These are phyloP conservation scores for Cryptococcus sp. DNA, from an alignment of 1,284 basidiomycete species.

Conservation along the genomic window DNA sequence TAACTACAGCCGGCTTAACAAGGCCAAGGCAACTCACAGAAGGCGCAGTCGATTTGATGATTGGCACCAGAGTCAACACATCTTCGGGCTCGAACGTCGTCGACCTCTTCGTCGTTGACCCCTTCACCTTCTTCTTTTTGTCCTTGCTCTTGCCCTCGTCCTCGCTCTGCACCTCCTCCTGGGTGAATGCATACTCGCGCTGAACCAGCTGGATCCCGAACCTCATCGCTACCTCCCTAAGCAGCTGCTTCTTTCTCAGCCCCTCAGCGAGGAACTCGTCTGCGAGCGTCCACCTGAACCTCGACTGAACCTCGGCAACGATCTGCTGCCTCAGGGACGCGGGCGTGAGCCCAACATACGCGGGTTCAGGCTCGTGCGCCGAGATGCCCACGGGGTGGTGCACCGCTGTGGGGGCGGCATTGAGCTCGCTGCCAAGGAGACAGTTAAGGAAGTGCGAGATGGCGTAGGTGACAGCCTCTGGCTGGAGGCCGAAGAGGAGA, in stretches of 20 bases:
- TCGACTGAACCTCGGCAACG: constrained; percentile 48
- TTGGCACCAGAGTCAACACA: constrained; percentile 55
- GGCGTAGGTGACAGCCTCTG: constrained; percentile 49
- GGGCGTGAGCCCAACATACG: constrained; percentile 55
- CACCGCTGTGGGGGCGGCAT: constrained; percentile 50
- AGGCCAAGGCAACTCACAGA: constrained; percentile 37
- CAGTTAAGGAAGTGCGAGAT: constrained; percentile 60
- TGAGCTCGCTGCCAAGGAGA: constrained; percentile 53
- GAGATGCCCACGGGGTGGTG: constrained; percentile 45
- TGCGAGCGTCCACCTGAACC: constrained; percentile 55
- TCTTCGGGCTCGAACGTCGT: constrained; percentile 54
- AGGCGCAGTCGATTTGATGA: constrained; percentile 55
- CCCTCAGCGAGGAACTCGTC: constrained; percentile 45
- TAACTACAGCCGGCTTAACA: constrained; percentile 1
- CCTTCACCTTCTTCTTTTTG: constrained; percentile 48
- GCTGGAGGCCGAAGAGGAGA: constrained; percentile 45
- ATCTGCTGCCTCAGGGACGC: constrained; percentile 50
- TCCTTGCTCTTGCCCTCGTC: constrained; percentile 23
- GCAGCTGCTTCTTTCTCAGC: constrained; percentile 51
- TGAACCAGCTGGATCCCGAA: constrained; percentile 57
- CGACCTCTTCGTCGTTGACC: constrained; percentile 12
- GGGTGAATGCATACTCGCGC: constrained; percentile 52
- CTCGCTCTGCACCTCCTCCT: constrained; percentile 20
- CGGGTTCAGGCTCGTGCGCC: constrained; percentile 30
- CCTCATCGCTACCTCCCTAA: constrained; percentile 55